Conservation (phyloP, 176 grass and related monocot genomes). For the Rhynchospora tenuis region DNA sequence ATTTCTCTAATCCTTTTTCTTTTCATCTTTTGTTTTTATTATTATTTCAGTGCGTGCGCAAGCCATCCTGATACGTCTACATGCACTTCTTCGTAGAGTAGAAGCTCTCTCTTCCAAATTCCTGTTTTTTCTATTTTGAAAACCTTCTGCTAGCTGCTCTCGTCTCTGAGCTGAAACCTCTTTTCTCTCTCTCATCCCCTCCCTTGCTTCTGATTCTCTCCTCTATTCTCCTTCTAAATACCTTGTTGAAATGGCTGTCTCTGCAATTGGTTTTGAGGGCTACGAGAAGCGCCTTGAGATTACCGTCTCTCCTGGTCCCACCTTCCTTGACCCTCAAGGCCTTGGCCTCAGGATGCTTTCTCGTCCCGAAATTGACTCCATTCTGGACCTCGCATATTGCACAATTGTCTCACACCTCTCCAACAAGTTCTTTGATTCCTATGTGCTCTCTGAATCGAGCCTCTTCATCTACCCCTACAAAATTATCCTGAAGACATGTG, state of each 20-base stretch:
- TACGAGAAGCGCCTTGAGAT: constrained; percentile 92
- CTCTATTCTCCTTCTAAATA: constrained; percentile 20
- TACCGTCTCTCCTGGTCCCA: constrained; percentile 58
- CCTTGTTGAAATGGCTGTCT: constrained; percentile 43
- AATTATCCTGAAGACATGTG: constrained; percentile 88
- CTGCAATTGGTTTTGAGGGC: constrained; percentile 89
- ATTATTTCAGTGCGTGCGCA: constrained; percentile 77
- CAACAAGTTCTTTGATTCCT: constrained; percentile 70
- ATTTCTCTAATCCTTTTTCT: constrained; percentile 15
- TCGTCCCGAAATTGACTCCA: constrained; percentile 57
- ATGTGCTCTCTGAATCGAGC: constrained; percentile 86
- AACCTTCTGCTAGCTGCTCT: constrained; percentile 58
- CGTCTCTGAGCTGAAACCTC: constrained; percentile 31
- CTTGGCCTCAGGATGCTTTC: constrained; percentile 53
- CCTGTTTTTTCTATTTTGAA: constrained; percentile 5
- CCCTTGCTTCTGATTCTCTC: constrained; percentile 13
- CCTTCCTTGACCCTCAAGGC: constrained; percentile 62
- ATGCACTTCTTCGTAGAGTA: constrained; percentile 51
- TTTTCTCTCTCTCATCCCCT: constrained; percentile 8
- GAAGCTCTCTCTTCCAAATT: constrained; percentile 35
- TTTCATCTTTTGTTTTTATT: constrained; percentile 29
- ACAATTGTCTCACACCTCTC: constrained; percentile 82
- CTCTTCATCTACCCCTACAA: constrained; percentile 78
- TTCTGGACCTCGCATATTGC: constrained; percentile 72
- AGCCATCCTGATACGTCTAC: constrained; percentile 78